These are phyloP conservation scores for Panus rudis DNA, from an alignment of 768 basidiomycete species.

Conservation along the genomic window DNA sequence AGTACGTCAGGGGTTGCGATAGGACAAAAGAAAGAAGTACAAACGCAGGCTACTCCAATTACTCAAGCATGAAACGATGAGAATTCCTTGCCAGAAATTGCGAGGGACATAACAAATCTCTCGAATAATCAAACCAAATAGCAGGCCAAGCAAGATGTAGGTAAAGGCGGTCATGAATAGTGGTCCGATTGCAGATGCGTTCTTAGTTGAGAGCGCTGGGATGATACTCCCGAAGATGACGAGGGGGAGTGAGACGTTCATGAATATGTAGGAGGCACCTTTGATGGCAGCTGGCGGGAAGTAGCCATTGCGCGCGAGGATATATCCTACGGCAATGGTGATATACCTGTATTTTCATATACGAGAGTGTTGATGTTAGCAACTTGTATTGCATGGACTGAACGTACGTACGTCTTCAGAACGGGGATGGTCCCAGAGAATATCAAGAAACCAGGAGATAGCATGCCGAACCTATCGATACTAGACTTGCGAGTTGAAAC, in stretches of 20 bases:
- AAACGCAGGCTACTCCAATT: constrained; percentile 44
- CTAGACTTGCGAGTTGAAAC: too few relatives aligned
- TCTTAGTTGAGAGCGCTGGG: constrained; percentile 36
- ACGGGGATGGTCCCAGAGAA: constrained; percentile 25
- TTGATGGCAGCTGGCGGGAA: constrained; percentile 33
- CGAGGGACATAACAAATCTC: constrained; percentile 42
- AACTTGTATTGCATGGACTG: neutral
- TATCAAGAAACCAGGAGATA: constrained; percentile 21
- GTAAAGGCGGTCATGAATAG: constrained; percentile 34
- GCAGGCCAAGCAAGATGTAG: constrained; percentile 29
- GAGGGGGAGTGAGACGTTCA: constrained; percentile 39
- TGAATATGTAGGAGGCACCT: constrained; percentile 34
- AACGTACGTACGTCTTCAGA: constrained; percentile 20
- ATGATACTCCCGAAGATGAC: constrained; percentile 45
- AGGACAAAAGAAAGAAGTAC: constrained; percentile 9
- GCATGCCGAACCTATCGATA: too few relatives aligned
- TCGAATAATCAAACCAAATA: constrained; percentile 32
- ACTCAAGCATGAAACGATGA: constrained; percentile 32
- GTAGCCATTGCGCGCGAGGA: constrained; percentile 29
- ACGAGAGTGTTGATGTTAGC: too few relatives aligned
- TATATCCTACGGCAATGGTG: constrained; percentile 29
- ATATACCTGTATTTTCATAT: constrained; percentile 17
- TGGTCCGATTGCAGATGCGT: constrained; percentile 39
- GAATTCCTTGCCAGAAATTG: constrained; percentile 41
- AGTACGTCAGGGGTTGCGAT: too few relatives aligned